phyloP scores from a whole-genome alignment of 441 rosid species.

The Aleurites moluccanus region DNA sequence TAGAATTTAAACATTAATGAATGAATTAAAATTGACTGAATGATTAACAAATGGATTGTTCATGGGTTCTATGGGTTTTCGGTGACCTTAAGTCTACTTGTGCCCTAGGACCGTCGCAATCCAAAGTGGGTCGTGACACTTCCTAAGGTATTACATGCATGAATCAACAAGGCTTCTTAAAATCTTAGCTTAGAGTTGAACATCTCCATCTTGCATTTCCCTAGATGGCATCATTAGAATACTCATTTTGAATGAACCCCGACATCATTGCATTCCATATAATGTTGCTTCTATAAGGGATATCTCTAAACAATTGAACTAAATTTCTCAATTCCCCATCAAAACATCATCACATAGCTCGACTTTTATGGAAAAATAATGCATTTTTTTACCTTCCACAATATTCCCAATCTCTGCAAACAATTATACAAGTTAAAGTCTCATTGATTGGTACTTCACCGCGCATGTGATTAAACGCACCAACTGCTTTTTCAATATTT shows the following conservation, averaged over 20 bases:
- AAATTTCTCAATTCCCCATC: slow-evolving; percentile 46
- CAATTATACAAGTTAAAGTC: slow-evolving; percentile 47
- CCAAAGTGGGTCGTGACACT: no score
- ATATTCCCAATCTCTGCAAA: slow-evolving; percentile 33
- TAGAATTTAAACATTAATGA: no score
- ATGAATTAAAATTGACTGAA: no score
- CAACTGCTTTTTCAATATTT: slow-evolving; percentile 25
- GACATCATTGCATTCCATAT: slow-evolving; percentile 22
- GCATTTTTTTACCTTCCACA: slow-evolving; percentile 51
- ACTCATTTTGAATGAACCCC: slow-evolving; percentile 18
- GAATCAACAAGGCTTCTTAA: slow-evolving; percentile 16
- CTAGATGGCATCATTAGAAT: slow-evolving; percentile 12
- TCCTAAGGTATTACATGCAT: no score
- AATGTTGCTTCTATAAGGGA: slow-evolving; percentile 8
- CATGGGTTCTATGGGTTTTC: no score
- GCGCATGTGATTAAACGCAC: slow-evolving; percentile 34
- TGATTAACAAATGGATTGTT: no score
- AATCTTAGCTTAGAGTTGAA: slow-evolving; percentile 12
- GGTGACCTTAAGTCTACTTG: no score
- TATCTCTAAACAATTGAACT: slow-evolving; percentile 30
- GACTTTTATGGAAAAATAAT: slow-evolving; percentile 39
- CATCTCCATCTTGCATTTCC: slow-evolving; percentile 28
- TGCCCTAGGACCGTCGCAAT: no score
- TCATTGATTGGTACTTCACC: slow-evolving; percentile 37
- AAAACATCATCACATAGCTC: slow-evolving; percentile 41